A percentile compares a stretch with the other conserved stretches of the same genome.
phyloP scores from a whole-genome alignment of 2,329 filamentous ascomycete genomes.

The Diaporthe capsici region DNA sequence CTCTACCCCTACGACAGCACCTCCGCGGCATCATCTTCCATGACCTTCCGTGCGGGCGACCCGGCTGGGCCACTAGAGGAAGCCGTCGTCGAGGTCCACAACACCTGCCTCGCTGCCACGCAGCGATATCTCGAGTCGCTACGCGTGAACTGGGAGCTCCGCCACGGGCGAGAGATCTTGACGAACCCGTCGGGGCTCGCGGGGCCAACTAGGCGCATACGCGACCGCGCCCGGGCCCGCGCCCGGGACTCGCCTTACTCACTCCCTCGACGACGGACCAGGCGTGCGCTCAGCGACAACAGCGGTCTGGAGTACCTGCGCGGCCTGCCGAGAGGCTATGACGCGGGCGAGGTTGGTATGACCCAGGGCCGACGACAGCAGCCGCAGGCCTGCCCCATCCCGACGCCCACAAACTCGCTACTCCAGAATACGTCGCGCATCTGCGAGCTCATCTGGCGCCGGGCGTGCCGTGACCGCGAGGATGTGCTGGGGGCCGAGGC shows the following conservation, averaged over 20 bases:
- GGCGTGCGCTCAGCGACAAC: constrained; percentile 31
- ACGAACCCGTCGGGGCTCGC: background rate
- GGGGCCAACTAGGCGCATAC: constrained; percentile 15
- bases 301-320: background rate
- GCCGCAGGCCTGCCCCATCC: constrained; percentile 36
- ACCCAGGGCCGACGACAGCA: background rate
- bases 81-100: constrained; percentile 42
- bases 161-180: constrained; percentile 32
- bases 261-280: background rate
- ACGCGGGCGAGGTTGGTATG: background rate
- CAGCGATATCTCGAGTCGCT: constrained; percentile 44
- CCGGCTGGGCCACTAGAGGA: background rate
- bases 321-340: background rate
- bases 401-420: constrained; percentile 46
- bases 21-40: background rate
- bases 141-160: constrained; percentile 44
- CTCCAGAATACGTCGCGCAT: constrained; percentile 50
- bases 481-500: constrained; percentile 49
- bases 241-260: constrained; percentile 20
- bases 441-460: constrained; percentile 50
- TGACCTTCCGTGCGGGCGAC: background rate
- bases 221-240: background rate
- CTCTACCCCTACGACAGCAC: constrained; percentile 32
- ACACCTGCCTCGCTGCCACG: constrained; percentile 46
- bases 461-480: constrained; percentile 49